These are phyloP conservation scores for Cystobasidium pallidum DNA, from an alignment of 1,284 basidiomycete species.

Conservation along the genomic window DNA sequence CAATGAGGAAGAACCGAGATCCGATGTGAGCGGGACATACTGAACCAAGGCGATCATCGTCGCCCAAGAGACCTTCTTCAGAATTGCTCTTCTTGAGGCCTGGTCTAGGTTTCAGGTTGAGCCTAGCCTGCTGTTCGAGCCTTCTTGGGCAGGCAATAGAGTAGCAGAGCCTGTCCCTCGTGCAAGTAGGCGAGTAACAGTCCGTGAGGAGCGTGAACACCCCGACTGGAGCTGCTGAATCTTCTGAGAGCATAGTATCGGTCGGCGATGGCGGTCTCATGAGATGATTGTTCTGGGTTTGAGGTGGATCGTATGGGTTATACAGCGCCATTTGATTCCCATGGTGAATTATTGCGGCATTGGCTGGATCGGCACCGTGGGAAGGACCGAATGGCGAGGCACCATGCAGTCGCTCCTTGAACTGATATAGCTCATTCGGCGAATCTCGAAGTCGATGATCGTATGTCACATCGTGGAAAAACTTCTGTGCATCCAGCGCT, in stretches of 20 bases:
- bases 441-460: conserved; percentile 93
- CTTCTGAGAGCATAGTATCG: conserved; percentile 56
- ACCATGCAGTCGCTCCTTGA: conserved; percentile 60
- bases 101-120: conserved; percentile 89
- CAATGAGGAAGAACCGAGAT: not conserved
- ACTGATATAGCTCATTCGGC: conserved; percentile 88
- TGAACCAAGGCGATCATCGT: conserved; percentile 56
- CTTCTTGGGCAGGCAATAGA: conserved; percentile 93
- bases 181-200: conserved; percentile 98
- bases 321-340: conserved; percentile 2
- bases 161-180: conserved; percentile 89
- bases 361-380: conserved; percentile 33
- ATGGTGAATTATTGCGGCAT: not conserved
- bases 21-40: conserved; percentile 4
- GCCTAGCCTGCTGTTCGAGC: conserved; percentile 86
- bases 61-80: conserved; percentile 71
- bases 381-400: conserved; percentile 46
- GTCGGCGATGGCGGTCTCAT: conserved; percentile 53
- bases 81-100: conserved; percentile 76
- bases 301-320: conserved; percentile 21
- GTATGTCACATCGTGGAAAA: conserved; percentile 99
- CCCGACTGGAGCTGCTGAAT: conserved; percentile 78
- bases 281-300: conserved; percentile 23
- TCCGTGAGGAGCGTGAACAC: conserved; percentile 96
- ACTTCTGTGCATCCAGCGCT: conserved; percentile 96